Evolutionary conservation across 1,284 basidiomycete genomes (phyloP).

Genomic region (Ceratobasidium sp.): DNA sequence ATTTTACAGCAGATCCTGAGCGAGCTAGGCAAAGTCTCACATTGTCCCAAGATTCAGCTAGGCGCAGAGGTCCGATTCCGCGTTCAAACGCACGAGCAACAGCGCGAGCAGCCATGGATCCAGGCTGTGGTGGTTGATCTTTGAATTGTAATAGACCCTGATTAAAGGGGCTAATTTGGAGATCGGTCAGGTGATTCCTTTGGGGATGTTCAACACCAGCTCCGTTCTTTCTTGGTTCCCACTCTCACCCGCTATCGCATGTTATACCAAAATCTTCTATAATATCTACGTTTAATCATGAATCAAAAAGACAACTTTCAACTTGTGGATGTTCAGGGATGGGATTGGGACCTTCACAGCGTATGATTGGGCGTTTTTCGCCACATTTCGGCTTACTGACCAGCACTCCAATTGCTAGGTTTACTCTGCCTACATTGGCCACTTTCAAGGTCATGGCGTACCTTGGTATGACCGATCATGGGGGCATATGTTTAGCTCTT

Average conservation of each 20-base stretch:
- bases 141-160: neutral
- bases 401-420: slow-evolving; percentile 59
- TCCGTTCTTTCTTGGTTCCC: too few species aligned
- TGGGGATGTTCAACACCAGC: too few species aligned
- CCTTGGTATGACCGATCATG: slow-evolving; percentile 86
- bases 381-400: neutral
- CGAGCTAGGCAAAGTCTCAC: slow-evolving; percentile 60
- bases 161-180: neutral
- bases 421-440: slow-evolving; percentile 84
- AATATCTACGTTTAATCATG: slow-evolving; percentile 14
- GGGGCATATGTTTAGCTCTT: slow-evolving; percentile 82
- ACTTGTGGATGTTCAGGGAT: slow-evolving; percentile 79
- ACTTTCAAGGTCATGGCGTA: slow-evolving; percentile 78
- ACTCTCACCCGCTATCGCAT: neutral
- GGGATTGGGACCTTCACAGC: slow-evolving; percentile 87
- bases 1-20: slow-evolving; percentile 40
- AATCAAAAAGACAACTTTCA: slow-evolving; percentile 57
- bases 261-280: neutral
- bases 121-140: neutral
- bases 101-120: slow-evolving; percentile 27
- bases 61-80: slow-evolving; percentile 82
- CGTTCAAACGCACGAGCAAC: slow-evolving; percentile 65
- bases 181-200: slow-evolving; percentile 2
- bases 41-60: slow-evolving; percentile 93
- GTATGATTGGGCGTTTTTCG: slow-evolving; percentile 56